phyloP scores from a whole-genome alignment of 257 asterid species.

The Eucommia ulmoides region DNA sequence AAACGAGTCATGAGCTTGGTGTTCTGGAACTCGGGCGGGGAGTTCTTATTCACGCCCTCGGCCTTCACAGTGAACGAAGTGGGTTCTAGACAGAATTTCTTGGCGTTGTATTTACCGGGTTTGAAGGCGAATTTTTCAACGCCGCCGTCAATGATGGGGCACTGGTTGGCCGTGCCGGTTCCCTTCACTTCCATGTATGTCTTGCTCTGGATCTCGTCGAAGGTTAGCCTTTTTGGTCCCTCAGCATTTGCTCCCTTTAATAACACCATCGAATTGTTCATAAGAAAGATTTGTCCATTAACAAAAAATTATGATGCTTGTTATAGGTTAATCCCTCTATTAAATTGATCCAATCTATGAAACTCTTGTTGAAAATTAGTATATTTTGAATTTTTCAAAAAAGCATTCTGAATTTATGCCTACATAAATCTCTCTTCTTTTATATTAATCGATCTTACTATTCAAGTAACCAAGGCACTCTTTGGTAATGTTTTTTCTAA shows the following conservation, averaged over 20 bases:
- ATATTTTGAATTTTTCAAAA: not conserved
- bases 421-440: too few relatives aligned
- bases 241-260: conserved; percentile 86
- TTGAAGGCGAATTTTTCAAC: conserved; percentile 58
- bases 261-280: too few relatives aligned
- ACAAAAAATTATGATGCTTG: too few relatives aligned
- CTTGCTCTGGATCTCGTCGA: conserved; percentile 85
- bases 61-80: conserved; percentile 98
- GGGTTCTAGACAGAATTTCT: conserved; percentile 92
- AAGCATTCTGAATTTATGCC: not conserved
- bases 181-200: conserved; percentile 93
- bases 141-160: conserved; percentile 96
- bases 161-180: conserved; percentile 91
- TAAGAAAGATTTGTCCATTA: not conserved
- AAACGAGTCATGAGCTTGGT: conserved; percentile 97
- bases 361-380: too few relatives aligned
- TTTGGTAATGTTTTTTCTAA: too few relatives aligned
- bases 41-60: conserved; percentile 65
- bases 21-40: conserved; percentile 78
- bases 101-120: conserved; percentile 75
- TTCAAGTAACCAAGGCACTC: too few relatives aligned
- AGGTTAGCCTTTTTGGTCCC: conserved; percentile 82
- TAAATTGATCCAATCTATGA: not conserved
- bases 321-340: not conserved
- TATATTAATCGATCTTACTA: too few relatives aligned